Percentiles rank a stretch among this genome's conserved stretches.
Conservation (phyloP, 2,329 filamentous ascomycete genomes). For the Achaetomium macrosporum region DNA sequence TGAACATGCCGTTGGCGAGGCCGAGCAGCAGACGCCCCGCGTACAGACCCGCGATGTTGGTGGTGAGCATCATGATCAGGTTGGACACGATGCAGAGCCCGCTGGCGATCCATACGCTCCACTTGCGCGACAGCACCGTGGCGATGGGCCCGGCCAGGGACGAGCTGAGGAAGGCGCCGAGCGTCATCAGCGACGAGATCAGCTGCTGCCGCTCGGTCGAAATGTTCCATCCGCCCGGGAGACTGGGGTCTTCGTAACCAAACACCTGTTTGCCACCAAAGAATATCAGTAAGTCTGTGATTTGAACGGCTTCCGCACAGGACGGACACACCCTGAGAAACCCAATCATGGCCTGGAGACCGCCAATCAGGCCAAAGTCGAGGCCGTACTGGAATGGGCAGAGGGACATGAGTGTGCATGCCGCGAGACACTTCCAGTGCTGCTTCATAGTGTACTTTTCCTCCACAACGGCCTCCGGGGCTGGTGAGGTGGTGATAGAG, state of each 20-base stretch:
- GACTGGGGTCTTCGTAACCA: slow-evolving; percentile 30
- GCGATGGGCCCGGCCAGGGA: slow-evolving; percentile 36
- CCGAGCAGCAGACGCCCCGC: slow-evolving; percentile 49
- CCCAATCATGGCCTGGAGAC: slow-evolving; percentile 45
- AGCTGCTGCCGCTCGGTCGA: slow-evolving; percentile 39
- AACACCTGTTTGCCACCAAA: slow-evolving; percentile 27
- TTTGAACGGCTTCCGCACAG: no score
- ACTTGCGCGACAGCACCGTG: slow-evolving; percentile 28
- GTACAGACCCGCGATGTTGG: slow-evolving; percentile 46
- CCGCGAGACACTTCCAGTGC: slow-evolving; percentile 32
- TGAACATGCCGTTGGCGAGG: slow-evolving; percentile 49
- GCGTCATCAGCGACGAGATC: slow-evolving; percentile 35
- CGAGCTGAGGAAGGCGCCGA: slow-evolving; percentile 34
- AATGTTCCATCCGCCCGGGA: slow-evolving; percentile 39
- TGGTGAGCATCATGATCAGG: slow-evolving; percentile 52
- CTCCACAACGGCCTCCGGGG: neutral
- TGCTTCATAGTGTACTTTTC: slow-evolving; percentile 23
- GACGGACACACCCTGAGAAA: slow-evolving; percentile 36
- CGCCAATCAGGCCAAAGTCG: slow-evolving; percentile 45
- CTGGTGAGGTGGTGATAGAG: neutral
- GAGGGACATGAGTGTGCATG: slow-evolving; percentile 43
- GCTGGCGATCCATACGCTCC: slow-evolving; percentile 41
- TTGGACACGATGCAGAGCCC: slow-evolving; percentile 45
- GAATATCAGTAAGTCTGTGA: neutral
- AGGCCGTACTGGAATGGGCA: slow-evolving; percentile 48